A percentile compares a stretch with the other conserved stretches of the same genome.
Evolutionary conservation across 2,329 filamentous ascomycete genomes (phyloP).

Genomic region (Sporothrix pallida): DNA sequence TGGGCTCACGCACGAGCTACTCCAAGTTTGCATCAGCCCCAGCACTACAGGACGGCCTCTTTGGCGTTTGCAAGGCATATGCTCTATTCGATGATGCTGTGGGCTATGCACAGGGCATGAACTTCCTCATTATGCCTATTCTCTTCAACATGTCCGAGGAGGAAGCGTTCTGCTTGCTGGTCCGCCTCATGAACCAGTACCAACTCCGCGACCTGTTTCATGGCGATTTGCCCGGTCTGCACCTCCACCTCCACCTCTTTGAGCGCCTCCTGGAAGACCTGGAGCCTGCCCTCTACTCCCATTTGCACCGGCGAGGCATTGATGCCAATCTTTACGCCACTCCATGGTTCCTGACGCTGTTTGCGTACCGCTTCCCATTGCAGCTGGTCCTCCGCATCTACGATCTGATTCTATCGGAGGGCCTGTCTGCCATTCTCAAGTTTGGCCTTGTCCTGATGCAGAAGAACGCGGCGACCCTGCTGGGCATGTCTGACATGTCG

Average conservation of each 20-base stretch:
- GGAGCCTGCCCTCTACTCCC: constrained; percentile 92
- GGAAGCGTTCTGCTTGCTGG: constrained; percentile 92
- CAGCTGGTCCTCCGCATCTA: constrained; percentile 97
- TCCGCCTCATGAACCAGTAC: constrained; percentile 96
- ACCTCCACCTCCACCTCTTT: constrained; percentile 92
- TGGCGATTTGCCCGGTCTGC: constrained; percentile 94
- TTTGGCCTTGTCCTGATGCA: constrained; percentile 97
- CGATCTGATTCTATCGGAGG: constrained; percentile 91
- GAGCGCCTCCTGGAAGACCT: constrained; percentile 91
- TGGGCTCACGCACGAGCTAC: constrained; percentile 92
- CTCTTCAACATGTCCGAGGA: constrained; percentile 98
- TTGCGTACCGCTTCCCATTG: constrained; percentile 94
- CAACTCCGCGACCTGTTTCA: constrained; percentile 90
- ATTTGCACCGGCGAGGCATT: constrained; percentile 85
- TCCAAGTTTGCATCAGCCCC: constrained; percentile 93
- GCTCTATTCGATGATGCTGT: constrained; percentile 93
- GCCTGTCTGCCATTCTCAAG: constrained; percentile 88
- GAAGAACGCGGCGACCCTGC: constrained; percentile 79
- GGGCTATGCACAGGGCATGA: constrained; percentile 98
- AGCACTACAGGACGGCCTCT: constrained; percentile 89
- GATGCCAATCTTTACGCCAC: constrained; percentile 94
- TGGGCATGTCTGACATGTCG: constrained; percentile 89
- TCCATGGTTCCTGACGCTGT: constrained; percentile 98
- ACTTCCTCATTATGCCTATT: constrained; percentile 95
- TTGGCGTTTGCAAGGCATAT: constrained; percentile 96